These are phyloP conservation scores for Pascua guehoae DNA, from an alignment of 1,284 basidiomycete genomes.

Conservation along the genomic window DNA sequence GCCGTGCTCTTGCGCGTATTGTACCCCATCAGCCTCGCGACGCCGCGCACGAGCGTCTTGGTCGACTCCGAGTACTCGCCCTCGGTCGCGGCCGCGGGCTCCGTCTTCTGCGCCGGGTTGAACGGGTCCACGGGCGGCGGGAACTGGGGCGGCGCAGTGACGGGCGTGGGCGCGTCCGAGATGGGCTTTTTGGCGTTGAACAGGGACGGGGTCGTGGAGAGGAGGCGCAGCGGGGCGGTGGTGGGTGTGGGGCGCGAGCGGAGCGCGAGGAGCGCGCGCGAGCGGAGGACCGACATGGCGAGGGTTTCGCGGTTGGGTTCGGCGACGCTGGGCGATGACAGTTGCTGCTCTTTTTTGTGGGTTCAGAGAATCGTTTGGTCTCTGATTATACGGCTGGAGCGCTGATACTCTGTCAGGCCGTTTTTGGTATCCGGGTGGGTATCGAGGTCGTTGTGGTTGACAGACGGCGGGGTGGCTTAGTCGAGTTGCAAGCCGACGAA, in stretches of 20 bases:
- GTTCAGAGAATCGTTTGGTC: too few relatives aligned
- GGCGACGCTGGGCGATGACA: neutral
- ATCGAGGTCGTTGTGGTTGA: too few relatives aligned
- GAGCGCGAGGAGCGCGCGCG: conserved; percentile 9
- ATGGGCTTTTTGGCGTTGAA: conserved; percentile 6
- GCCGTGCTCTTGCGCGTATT: conserved; percentile 53
- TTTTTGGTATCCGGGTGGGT: too few relatives aligned
- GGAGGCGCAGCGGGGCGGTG: conserved; percentile 3
- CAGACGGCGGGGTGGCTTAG: too few relatives aligned
- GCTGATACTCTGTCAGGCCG: too few relatives aligned
- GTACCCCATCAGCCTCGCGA: conserved; percentile 56
- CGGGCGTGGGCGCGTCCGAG: conserved; percentile 1
- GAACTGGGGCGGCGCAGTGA: conserved; percentile 28
- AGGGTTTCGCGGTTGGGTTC: neutral
- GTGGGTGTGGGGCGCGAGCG: neutral
- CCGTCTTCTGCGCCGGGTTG: conserved; percentile 12
- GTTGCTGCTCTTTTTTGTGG: too few relatives aligned
- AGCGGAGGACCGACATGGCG: conserved; percentile 15
- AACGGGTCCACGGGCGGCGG: conserved; percentile 42
- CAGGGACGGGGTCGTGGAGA: conserved; percentile 8
- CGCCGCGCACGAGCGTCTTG: conserved; percentile 32
- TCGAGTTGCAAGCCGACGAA: too few relatives aligned
- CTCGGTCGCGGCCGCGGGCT: conserved; percentile 2
- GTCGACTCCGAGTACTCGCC: conserved; percentile 35
- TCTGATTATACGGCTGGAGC: too few relatives aligned